These are phyloP conservation scores for Trapa incisa DNA, from an alignment of 345 rosid species.

Conservation along the genomic window DNA sequence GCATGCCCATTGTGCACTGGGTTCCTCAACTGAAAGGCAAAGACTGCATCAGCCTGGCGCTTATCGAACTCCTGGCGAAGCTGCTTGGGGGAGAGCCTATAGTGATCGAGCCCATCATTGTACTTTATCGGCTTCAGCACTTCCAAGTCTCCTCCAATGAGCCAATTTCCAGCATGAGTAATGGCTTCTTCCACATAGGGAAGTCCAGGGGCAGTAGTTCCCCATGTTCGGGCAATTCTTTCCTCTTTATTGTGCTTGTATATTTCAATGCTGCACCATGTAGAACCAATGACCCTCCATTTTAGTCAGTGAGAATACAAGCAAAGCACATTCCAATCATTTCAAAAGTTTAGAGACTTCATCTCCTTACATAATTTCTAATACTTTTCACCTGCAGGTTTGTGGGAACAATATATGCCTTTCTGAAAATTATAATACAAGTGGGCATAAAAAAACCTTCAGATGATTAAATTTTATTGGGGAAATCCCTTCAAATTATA, in stretches of 20 bases:
- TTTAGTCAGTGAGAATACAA: neutral
- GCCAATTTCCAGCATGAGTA: constrained; percentile 76
- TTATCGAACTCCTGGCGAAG: constrained; percentile 67
- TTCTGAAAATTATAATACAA: neutral
- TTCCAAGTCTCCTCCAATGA: constrained; percentile 87
- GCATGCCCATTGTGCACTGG: constrained; percentile 98
- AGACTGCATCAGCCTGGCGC: constrained; percentile 91
- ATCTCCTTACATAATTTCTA: too few relatives aligned
- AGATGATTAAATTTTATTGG: neutral
- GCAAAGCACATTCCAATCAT: neutral
- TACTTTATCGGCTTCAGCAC: constrained; percentile 66
- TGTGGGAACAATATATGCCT: too few relatives aligned
- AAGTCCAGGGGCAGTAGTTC: constrained; percentile 75
- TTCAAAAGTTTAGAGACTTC: neutral
- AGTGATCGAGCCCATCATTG: constrained; percentile 92
- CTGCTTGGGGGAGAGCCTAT: constrained; percentile 78
- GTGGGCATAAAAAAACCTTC: neutral
- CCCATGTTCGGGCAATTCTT: constrained; percentile 91
- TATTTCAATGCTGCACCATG: constrained; percentile 53
- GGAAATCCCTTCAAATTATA: too few relatives aligned
- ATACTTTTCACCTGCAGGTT: too few relatives aligned
- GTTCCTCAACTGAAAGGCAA: constrained; percentile 88
- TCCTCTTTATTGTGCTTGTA: constrained; percentile 93
- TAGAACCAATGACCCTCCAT: neutral
- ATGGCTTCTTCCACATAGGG: constrained; percentile 84